A percentile compares a stretch with the other conserved stretches of the same genome.
phyloP scores from a whole-genome alignment of 192 early-diverging fungal genomes.

The Chytriomyces sp. region DNA sequence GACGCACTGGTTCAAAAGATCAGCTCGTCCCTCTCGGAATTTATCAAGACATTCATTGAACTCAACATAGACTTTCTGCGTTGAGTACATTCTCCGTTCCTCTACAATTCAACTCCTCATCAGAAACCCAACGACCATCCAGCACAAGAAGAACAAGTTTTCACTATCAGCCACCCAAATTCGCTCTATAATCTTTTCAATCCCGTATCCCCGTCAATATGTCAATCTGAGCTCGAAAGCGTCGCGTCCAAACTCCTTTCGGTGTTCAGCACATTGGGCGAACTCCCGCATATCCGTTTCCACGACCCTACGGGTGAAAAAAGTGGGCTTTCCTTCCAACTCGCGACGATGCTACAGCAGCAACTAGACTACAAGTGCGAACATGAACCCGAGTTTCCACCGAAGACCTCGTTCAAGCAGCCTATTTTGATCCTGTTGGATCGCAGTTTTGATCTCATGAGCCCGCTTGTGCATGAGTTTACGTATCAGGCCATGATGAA shows the following conservation, averaged over 20 bases:
- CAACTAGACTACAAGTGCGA: constrained; percentile 83
- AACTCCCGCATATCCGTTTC: constrained; percentile 72
- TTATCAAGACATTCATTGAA: constrained; percentile 44
- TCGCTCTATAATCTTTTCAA: constrained; percentile 40
- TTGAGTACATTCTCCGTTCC: background rate
- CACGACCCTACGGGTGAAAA: constrained; percentile 74
- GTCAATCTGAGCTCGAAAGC: constrained; percentile 29
- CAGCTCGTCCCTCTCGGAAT: constrained; percentile 40
- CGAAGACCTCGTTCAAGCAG: constrained; percentile 44
- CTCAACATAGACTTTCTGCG: constrained; percentile 58
- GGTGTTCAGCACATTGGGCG: constrained; percentile 48
- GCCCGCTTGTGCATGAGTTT: constrained; percentile 96
- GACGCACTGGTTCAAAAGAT: constrained; percentile 67
- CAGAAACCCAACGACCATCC: background rate
- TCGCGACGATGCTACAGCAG: constrained; percentile 59
- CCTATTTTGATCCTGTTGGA: constrained; percentile 89
- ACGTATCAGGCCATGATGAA: constrained; percentile 99
- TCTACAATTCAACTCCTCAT: constrained; percentile 1
- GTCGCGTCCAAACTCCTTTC: constrained; percentile 47
- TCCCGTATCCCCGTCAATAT: constrained; percentile 16
- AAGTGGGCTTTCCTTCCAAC: constrained; percentile 35
- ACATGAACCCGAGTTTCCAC: constrained; percentile 65
- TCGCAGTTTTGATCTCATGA: constrained; percentile 85
- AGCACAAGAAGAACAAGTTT: constrained; percentile 55
- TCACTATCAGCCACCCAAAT: constrained; percentile 41